Conservation (phyloP, 2,329 filamentous ascomycete genomes). For the Penicillium oxalicum region DNA sequence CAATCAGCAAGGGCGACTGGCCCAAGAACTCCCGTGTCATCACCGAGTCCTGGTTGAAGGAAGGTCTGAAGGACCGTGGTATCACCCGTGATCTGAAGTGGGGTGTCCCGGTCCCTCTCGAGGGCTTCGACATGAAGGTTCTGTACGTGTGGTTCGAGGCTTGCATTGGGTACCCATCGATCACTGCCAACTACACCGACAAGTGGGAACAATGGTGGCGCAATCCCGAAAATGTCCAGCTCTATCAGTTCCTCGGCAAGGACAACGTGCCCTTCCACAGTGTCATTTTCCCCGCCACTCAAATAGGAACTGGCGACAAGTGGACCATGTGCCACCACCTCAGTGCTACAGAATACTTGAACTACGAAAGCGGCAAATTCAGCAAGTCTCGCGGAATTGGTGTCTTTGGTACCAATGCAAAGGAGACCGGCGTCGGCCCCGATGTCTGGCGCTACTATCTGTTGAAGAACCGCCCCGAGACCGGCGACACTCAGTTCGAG, state of each 20-base stretch:
- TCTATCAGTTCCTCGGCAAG: constrained; percentile 96
- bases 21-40: constrained; percentile 41
- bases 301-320: constrained; percentile 74
- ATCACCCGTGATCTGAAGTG: constrained; percentile 92
- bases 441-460: constrained; percentile 95
- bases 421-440: constrained; percentile 74
- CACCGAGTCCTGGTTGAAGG: constrained; percentile 49
- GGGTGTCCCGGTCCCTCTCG: constrained; percentile 61
- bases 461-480: constrained; percentile 76
- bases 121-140: constrained; percentile 67
- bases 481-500: constrained; percentile 80
- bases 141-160: constrained; percentile 93
- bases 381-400: constrained; percentile 84
- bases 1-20: constrained; percentile 61
- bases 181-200: constrained; percentile 81
- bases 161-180: constrained; percentile 91
- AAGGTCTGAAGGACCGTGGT: constrained; percentile 77
- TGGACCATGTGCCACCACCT: constrained; percentile 90
- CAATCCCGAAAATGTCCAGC: constrained; percentile 75
- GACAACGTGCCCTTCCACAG: constrained; percentile 84
- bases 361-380: constrained; percentile 87
- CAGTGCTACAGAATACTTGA: constrained; percentile 82
- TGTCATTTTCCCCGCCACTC: constrained; percentile 83
- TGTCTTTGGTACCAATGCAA: constrained; percentile 85
- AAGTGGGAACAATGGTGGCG: constrained; percentile 94